Conservation (phyloP, 345 rosid species). For the Sisymbrium altissimum region DNA sequence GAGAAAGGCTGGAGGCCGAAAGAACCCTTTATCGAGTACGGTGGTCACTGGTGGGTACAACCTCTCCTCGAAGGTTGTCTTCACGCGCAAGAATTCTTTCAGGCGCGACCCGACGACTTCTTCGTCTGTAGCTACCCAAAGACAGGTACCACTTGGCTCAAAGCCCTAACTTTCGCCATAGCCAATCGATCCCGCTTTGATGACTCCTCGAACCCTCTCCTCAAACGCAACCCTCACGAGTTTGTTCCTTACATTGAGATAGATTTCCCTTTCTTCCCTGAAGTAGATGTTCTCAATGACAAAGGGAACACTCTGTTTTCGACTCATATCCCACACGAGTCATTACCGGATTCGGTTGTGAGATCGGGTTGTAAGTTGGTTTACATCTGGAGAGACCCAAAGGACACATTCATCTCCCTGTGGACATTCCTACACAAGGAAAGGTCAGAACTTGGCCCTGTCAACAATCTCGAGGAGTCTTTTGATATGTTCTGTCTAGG, state of each 20-base stretch:
- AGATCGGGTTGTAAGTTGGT: constrained; percentile 33
- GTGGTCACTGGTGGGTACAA: constrained; percentile 32
- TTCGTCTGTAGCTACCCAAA: constrained; percentile 38
- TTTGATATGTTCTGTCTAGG: constrained; percentile 35
- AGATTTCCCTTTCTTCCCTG: constrained; percentile 33
- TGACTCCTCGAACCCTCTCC: constrained; percentile 21
- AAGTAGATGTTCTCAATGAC: constrained; percentile 32
- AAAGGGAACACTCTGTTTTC: constrained; percentile 34
- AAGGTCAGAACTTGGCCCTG: constrained; percentile 28
- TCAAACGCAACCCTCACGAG: constrained; percentile 38
- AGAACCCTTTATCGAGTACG: constrained; percentile 22
- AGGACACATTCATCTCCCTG: constrained; percentile 32
- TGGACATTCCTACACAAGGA: no score
- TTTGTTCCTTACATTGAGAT: constrained; percentile 39
- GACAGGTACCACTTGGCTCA: constrained; percentile 44
- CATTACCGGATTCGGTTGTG: constrained; percentile 24
- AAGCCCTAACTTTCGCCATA: constrained; percentile 36
- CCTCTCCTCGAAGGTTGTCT: constrained; percentile 32
- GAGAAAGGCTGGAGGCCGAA: constrained; percentile 37
- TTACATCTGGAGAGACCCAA: constrained; percentile 39
- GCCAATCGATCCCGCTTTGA: constrained; percentile 20
- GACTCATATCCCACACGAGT: constrained; percentile 29
- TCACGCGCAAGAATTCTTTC: constrained; percentile 28
- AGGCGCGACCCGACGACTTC: constrained; percentile 28
- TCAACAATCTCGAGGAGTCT: constrained; percentile 27